phyloP scores from a whole-genome alignment of 192 early-diverging fungal species.

The Tieghemiomyces parasiticus region DNA sequence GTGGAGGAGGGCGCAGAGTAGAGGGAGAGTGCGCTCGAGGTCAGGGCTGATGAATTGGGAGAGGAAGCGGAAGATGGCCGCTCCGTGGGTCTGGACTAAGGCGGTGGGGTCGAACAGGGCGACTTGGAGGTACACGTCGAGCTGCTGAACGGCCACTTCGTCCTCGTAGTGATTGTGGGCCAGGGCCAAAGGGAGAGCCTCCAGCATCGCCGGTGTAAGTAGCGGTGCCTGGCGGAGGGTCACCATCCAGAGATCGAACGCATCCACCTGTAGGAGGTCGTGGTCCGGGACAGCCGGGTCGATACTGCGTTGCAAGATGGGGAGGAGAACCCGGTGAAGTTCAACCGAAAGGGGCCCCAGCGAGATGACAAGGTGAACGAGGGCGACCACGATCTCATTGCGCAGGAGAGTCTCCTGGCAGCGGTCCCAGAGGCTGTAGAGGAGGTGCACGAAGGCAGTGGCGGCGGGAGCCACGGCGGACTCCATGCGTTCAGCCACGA shows the following conservation, averaged over 20 bases:
- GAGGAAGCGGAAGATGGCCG: not conserved
- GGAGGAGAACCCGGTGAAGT: not conserved
- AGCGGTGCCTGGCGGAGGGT: not conserved
- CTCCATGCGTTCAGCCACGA: not conserved
- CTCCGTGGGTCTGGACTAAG: not conserved
- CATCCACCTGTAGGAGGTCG: not conserved
- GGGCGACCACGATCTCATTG: not conserved
- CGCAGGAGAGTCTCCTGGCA: not conserved
- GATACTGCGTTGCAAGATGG: not conserved
- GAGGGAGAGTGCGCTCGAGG: not conserved
- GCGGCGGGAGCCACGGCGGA: not conserved
- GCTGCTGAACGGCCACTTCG: not conserved
- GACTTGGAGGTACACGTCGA: not conserved
- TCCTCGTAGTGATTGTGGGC: not conserved
- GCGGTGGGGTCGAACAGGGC: not conserved
- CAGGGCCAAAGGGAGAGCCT: not conserved
- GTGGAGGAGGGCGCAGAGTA: not conserved
- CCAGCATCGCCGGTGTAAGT: not conserved
- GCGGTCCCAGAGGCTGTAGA: not conserved
- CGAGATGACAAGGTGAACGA: not conserved
- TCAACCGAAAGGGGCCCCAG: not conserved
- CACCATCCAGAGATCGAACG: not conserved
- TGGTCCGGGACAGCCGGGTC: not conserved
- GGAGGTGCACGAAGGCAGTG: not conserved
- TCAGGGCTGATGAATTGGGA: not conserved